phyloP scores from a whole-genome alignment of 495 filamentous ascomycete genomes.

The Annulohypoxylon maeteangense region DNA sequence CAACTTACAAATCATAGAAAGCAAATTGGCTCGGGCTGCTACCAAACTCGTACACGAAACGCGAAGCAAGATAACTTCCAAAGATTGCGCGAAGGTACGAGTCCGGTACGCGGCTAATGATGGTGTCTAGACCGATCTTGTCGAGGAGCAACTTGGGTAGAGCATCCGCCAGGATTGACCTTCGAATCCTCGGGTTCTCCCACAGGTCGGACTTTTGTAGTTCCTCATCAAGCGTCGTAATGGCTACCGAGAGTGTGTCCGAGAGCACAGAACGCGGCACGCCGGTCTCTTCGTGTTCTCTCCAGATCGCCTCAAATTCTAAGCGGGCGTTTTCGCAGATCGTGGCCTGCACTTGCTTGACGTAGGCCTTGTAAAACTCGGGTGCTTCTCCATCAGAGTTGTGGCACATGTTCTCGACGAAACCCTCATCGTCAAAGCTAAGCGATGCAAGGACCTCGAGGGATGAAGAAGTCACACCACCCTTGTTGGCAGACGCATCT shows the following conservation, averaged over 20 bases:
- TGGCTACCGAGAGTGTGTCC: constrained; percentile 87
- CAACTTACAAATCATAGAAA: constrained; percentile 96
- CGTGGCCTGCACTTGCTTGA: constrained; percentile 86
- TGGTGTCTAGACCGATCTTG: constrained; percentile 88
- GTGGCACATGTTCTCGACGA: constrained; percentile 93
- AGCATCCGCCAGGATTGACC: constrained; percentile 83
- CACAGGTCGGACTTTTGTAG: constrained; percentile 92
- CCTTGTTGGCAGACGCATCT: constrained; percentile 98
- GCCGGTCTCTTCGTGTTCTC: constrained; percentile 85
- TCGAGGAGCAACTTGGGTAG: constrained; percentile 84
- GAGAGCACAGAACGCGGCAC: constrained; percentile 83
- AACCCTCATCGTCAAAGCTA: constrained; percentile 89
- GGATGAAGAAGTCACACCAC: constrained; percentile 97
- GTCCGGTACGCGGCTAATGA: constrained; percentile 87
- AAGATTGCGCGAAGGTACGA: constrained; percentile 95
- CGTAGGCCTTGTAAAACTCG: constrained; percentile 90
- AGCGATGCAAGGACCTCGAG: constrained; percentile 94
- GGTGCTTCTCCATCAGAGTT: constrained; percentile 79
- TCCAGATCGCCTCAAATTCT: constrained; percentile 98
- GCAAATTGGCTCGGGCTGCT: constrained; percentile 94
- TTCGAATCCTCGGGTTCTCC: constrained; percentile 81
- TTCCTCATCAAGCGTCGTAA: constrained; percentile 94
- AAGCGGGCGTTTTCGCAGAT: constrained; percentile 90
- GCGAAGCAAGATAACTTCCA: constrained; percentile 90
- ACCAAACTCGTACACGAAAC: constrained; percentile 95